A percentile compares a stretch with the other conserved stretches of the same genome.
Conservation (phyloP, 2,329 filamentous ascomycete species). For the Pseudogymnoascus sp. region DNA sequence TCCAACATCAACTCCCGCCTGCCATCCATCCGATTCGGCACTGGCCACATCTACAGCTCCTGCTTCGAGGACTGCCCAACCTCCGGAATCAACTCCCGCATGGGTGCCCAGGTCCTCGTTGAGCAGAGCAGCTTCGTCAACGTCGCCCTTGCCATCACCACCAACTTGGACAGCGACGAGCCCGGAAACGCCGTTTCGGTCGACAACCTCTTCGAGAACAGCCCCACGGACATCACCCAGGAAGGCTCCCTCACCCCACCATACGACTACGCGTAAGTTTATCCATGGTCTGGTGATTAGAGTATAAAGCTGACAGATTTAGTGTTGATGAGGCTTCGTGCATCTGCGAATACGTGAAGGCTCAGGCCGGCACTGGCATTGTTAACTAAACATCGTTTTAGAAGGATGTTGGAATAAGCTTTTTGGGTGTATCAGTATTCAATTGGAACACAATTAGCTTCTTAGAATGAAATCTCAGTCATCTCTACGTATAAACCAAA, state of each 20-base stretch:
- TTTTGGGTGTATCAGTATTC: background rate
- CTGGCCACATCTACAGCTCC: constrained; percentile 53
- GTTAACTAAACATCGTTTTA: background rate
- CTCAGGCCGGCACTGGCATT: background rate
- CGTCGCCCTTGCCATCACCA: background rate
- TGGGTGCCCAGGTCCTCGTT: constrained; percentile 48
- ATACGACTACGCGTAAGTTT: constrained; percentile 14
- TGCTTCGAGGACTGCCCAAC: constrained; percentile 35
- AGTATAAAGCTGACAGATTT: background rate
- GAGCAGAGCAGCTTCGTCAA: constrained; percentile 26
- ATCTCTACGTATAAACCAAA: background rate
- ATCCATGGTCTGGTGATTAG: background rate
- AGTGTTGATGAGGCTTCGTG: background rate
- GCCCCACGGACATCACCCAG: constrained; percentile 15
- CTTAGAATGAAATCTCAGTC: background rate
- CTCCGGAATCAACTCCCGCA: constrained; percentile 49
- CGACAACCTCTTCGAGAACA: constrained; percentile 10
- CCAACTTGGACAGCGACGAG: background rate
- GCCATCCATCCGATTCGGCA: constrained; percentile 59
- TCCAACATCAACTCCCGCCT: constrained; percentile 55
- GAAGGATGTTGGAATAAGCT: background rate
- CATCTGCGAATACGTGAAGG: background rate
- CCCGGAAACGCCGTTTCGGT: background rate
- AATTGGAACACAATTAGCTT: background rate
- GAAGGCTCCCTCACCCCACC: constrained; percentile 13